Evolutionary conservation across 352 stramenopile species (phyloP), one percentile per base, ranked within the genome.

Genomic region (Lagenidium giganteum): DNA sequence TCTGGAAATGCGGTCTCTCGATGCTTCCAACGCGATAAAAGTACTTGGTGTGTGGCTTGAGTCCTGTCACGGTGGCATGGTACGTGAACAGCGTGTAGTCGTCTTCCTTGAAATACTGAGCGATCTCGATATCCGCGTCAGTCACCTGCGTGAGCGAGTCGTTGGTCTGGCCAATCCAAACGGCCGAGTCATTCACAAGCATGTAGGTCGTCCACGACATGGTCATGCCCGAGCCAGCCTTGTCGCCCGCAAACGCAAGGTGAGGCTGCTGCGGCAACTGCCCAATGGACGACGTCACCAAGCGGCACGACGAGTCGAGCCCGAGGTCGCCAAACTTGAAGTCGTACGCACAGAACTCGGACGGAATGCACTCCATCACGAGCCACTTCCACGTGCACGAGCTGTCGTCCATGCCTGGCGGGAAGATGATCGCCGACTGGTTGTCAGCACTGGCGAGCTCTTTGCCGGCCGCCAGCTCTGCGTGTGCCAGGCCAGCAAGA

Each of bases 231-330:
- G 43, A 51, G 5, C 61, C 61, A 28, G 56, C 37, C 21, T 49
- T 21, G 18, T 56, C 24, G 3, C 61, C 61, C 7, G 64, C 64
- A 27, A 53, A 74, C 0, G 64, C 64, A 29, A 74, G 53, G 42
- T 74, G 64, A 39, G 70, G 50, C 27, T 74, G 61, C 34, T 65
- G 59, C n/a, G 59, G 59, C 9, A 9, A 14, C 28, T 20, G 35
- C 30, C 12, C 44, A 30, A 33, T 13, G 34, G 17, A 12, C 12
- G 12, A 20, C n/a, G n/a, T n/a, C n/a, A n/a, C 14, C 9, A 32
- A 14, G 28, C 28, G 28, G 28, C 28, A 32, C 9, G 9, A 14
- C 14, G 9, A 14, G 14, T 14, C 14, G 14, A 32, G 14, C 9
- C 9, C 14, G 28, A 32, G 28, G 28, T 32, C 28, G 28, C 28